Percentiles rank a stretch among this genome's conserved stretches.
These are phyloP conservation scores for Ramaria rubella DNA, from an alignment of 768 basidiomycete genomes.

Conservation along the genomic window DNA sequence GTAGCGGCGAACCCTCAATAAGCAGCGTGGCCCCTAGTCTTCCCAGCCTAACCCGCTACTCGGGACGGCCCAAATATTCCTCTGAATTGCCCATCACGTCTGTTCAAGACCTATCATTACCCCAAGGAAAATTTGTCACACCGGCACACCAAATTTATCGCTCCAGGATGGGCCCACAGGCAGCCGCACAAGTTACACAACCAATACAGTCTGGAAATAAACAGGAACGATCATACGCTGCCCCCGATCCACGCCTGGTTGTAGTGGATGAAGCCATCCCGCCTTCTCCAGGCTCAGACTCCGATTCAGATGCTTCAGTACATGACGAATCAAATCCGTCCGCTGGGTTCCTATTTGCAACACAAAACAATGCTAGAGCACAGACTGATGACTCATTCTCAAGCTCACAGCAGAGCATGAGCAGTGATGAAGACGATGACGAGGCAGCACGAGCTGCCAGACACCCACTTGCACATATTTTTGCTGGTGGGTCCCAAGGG, in stretches of 20 bases:
- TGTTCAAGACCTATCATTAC: too few species aligned
- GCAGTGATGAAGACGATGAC: slow-evolving; percentile 5
- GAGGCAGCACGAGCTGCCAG: background rate
- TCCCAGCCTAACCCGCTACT: slow-evolving; percentile 16
- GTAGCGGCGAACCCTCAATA: background rate
- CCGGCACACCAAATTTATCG: slow-evolving; percentile 4
- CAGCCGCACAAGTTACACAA: too few species aligned
- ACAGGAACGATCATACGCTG: too few species aligned
- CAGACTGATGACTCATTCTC: background rate
- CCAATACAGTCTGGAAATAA: too few species aligned
- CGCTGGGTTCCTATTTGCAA: slow-evolving; percentile 63
- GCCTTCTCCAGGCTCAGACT: slow-evolving; percentile 20
- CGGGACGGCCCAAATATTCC: slow-evolving; percentile 5
- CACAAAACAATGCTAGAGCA: slow-evolving; percentile 26
- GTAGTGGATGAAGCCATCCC: slow-evolving; percentile 7
- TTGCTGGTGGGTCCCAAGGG: background rate
- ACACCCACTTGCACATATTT: slow-evolving; percentile 7
- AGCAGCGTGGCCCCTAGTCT: slow-evolving; percentile 7
- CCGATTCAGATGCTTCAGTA: slow-evolving; percentile 50
- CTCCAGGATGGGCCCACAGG: too few species aligned
- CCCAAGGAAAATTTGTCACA: background rate
- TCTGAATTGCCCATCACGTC: background rate
- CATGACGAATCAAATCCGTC: slow-evolving; percentile 45
- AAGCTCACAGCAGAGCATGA: background rate
- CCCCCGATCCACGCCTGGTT: too few species aligned